Evolutionary conservation across 345 rosid genomes (phyloP).

Genomic region (Cochlearia excelsa): DNA sequence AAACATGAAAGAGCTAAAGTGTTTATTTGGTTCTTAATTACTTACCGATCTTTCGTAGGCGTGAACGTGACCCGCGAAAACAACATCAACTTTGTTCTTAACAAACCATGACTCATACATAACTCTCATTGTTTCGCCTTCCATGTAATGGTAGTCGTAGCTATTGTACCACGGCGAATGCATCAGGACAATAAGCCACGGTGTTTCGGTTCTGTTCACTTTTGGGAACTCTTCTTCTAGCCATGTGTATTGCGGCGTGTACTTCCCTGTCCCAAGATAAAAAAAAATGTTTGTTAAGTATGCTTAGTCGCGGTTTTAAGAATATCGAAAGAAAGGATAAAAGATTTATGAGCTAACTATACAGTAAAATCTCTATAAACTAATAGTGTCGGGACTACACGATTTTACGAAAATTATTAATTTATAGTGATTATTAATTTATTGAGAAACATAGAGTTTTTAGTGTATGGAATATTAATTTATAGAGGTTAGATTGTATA

Average conservation of each 20-base stretch:
- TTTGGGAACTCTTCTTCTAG: slow-evolving; percentile 68
- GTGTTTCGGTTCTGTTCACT: slow-evolving; percentile 80
- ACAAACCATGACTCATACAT: slow-evolving; percentile 84
- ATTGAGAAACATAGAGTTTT: too few relatives aligned
- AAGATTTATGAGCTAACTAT: slow-evolving; percentile 1
- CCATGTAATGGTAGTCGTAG: slow-evolving; percentile 88
- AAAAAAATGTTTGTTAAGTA: background rate
- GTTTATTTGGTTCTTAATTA: background rate
- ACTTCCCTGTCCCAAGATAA: slow-evolving; percentile 46
- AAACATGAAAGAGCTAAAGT: background rate
- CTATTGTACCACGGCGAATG: slow-evolving; percentile 96
- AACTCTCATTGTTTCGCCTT: slow-evolving; percentile 95
- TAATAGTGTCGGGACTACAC: too few relatives aligned
- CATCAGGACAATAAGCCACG: slow-evolving; percentile 80
- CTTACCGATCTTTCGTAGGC: slow-evolving; percentile 96
- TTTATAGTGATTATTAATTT: too few relatives aligned
- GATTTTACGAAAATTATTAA: too few relatives aligned
- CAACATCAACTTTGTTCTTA: slow-evolving; percentile 73
- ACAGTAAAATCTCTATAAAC: too few relatives aligned
- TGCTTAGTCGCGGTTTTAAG: background rate
- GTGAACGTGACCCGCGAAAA: slow-evolving; percentile 90
- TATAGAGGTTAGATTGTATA: too few relatives aligned
- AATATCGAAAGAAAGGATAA: background rate
- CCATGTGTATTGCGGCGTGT: slow-evolving; percentile 82
- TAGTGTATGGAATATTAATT: too few relatives aligned